Evolutionary conservation across 2,329 filamentous ascomycete genomes (phyloP).

Genomic region (Hypoxylon rubiginosum): DNA sequence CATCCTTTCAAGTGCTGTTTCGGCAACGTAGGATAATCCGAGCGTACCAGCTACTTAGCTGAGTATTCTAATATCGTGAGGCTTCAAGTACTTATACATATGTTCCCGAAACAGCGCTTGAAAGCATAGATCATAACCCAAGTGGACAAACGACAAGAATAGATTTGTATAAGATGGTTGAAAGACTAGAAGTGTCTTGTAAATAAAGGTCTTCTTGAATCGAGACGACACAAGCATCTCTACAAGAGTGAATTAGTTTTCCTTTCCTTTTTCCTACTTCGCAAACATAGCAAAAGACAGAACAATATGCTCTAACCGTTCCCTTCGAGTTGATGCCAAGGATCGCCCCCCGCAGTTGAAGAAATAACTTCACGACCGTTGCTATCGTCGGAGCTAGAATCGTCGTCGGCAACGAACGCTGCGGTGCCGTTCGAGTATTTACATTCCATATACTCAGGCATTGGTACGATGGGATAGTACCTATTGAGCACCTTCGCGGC

Average conservation of each 20-base stretch:
- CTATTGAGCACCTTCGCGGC: constrained; percentile 47
- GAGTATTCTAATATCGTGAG: too few relatives aligned
- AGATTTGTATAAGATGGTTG: background rate
- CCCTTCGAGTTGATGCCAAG: background rate
- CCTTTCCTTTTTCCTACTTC: background rate
- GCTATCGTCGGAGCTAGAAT: constrained; percentile 49
- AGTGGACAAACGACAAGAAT: background rate
- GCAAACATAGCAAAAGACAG: background rate
- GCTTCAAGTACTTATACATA: too few relatives aligned
- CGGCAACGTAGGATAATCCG: too few relatives aligned
- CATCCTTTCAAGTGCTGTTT: too few relatives aligned
- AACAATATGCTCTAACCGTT: background rate
- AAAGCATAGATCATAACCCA: constrained; percentile 1
- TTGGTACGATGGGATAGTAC: constrained; percentile 59
- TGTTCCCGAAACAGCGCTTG: too few relatives aligned
- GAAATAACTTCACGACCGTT: background rate
- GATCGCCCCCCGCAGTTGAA: background rate
- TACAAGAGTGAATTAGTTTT: background rate
- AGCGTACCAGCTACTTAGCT: too few relatives aligned
- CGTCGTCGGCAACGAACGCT: constrained; percentile 62
- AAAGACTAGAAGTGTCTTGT: background rate
- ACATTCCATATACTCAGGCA: constrained; percentile 58
- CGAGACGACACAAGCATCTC: background rate
- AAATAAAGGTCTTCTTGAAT: background rate
- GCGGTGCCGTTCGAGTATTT: constrained; percentile 63